Evolutionary conservation across 768 basidiomycete species (phyloP), one percentile per base, ranked within the genome.

Genomic region (Phlegmacium glaucopus): DNA sequence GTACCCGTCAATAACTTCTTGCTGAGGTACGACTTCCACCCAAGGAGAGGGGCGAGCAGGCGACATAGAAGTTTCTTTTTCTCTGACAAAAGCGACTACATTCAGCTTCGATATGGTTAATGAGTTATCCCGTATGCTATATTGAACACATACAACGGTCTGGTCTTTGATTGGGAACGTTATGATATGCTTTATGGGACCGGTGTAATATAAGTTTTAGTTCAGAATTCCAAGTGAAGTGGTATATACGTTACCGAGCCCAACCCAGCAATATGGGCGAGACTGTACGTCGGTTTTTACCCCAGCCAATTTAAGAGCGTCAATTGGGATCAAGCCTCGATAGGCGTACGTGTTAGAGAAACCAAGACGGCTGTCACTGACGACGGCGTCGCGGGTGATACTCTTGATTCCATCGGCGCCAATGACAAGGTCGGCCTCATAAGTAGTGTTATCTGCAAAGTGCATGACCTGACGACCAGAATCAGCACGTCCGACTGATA

Each of bases 351-450:
- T 71, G 46, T 74, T 71, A 15, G 74, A 73, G 59, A 73, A 83
- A 12, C 58, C 58, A 9, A 74, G 59, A 36, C 47, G 68, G 28
- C 70, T 69, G 36, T 74, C 69, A 0, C 63, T 63, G 0, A 71
- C 72, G 1, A 79, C 70, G 27, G 75, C 65, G 53, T 75, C 60
- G 1, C 76, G 75, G 1, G 80, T 54, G 12, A 63, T 50, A 53
- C 80, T 80, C 64, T 77, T 78, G 18, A 72, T 61, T 4, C 77
- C 78, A 45, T 79, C 76, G 0, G 74, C 74, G 4, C 76, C 77
- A 9, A 79, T 67, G 26, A 77, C 61, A 17, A 79, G 54, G 46
- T 79, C 76, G 1, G 72, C 67, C 6, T 53, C 50, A 6, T 74
- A 62, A 0, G 61, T 67, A 10, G 72, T 74, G 6, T 75, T 75